phyloP scores from a whole-genome alignment of 202 grass and related monocot species.

The Alloteropsis angusta region DNA sequence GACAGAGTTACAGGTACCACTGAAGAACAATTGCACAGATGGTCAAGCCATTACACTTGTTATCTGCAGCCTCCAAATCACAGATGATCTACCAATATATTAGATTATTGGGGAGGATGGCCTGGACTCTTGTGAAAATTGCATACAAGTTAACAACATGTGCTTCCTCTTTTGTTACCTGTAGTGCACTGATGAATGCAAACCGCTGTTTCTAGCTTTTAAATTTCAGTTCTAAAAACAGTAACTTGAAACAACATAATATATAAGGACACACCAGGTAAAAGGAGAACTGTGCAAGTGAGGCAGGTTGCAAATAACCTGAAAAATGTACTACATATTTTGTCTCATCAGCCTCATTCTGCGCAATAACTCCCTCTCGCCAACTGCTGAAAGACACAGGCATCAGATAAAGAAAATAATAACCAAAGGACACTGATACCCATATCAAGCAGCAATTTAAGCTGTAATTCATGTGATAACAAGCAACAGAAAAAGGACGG shows the following conservation, averaged over 20 bases:
- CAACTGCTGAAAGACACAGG: constrained; percentile 53
- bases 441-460: background rate
- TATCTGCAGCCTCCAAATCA: background rate
- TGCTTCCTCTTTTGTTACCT: background rate
- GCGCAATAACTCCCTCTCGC: constrained; percentile 73
- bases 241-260: background rate
- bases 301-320: constrained; percentile 33
- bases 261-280: background rate
- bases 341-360: constrained; percentile 50
- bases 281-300: background rate
- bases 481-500: background rate
- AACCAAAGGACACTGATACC: background rate
- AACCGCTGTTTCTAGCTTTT: background rate
- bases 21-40: background rate
- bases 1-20: background rate
- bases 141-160: background rate
- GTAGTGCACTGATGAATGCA: background rate
- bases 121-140: background rate
- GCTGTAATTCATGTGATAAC: background rate
- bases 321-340: constrained; percentile 67
- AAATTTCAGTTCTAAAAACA: background rate
- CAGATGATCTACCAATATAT: background rate
- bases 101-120: no score
- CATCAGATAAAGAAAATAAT: constrained; percentile 20
- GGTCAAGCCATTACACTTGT: background rate